Conservation (phyloP, 495 filamentous ascomycete species). For the Trichoderma orchidacearum region DNA sequence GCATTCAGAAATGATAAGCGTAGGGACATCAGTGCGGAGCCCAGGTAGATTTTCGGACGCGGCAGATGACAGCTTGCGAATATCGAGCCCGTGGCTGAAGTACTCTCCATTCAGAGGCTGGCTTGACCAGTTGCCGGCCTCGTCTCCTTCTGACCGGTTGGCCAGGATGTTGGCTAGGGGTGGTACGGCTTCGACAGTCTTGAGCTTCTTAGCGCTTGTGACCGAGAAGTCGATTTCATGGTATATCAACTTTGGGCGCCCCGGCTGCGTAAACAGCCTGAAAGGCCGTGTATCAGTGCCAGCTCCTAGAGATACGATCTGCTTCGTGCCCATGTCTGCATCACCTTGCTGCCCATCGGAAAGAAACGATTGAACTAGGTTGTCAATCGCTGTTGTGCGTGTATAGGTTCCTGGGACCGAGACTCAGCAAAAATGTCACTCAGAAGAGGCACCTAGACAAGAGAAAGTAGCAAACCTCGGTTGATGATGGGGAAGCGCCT, state of each 20-base stretch:
- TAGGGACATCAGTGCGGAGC: constrained; percentile 43
- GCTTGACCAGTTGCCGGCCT: constrained; percentile 12
- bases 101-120: constrained; percentile 31
- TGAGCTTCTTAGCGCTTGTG: constrained; percentile 51
- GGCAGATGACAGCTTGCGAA: constrained; percentile 42
- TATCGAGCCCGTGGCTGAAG: constrained; percentile 69
- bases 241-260: constrained; percentile 44
- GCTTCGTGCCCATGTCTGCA: constrained; percentile 32
- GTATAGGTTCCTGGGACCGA: constrained; percentile 68
- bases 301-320: constrained; percentile 88
- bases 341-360: constrained; percentile 2
- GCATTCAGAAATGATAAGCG: constrained; percentile 82
- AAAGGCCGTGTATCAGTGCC: constrained; percentile 86
- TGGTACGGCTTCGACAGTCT: constrained; percentile 15
- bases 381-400: constrained; percentile 75
- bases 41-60: constrained; percentile 9
- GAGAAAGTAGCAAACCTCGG: constrained; percentile 44
- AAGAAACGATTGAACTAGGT: constrained; percentile 62
- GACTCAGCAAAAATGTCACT: constrained; percentile 8
- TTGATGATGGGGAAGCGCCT: constrained; percentile 83
- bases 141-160: constrained; percentile 7
- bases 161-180: constrained; percentile 16
- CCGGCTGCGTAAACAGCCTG: constrained; percentile 37
- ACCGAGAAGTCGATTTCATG: constrained; percentile 86
- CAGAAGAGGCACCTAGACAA: neutral